Evolutionary conservation across 352 stramenopile genomes (phyloP), one percentile per base, ranked within the genome.

Genomic region (Globisporangium nodosum): DNA sequence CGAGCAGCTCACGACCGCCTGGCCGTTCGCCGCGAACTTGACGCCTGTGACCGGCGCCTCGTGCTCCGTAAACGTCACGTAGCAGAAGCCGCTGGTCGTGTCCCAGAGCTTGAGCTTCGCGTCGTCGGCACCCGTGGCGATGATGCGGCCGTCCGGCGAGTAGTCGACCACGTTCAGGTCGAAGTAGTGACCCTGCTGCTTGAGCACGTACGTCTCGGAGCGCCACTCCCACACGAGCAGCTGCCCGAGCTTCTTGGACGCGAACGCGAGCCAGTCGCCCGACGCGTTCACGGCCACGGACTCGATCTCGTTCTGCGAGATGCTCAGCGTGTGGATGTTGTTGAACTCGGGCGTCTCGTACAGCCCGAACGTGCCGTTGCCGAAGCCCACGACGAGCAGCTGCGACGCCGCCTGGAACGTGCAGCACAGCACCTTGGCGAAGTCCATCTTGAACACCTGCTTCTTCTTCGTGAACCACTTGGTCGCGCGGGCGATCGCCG

Each of bases 161-260:
- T 99, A 99, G 43, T 97, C 97, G 46, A 99, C 88, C 48, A 88
- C 78, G 64, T 98, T 98, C 62, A 99, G 87, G 61, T 98, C 96
- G 67, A 99, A 99, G 54, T 97, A 97, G 81, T 99, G 97, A 49
- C 97, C 97, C 64, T 99, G 96, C 74, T 99, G 98, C 74, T 99
- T 99, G 13, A 99, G 78, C 48, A 99, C 94, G 64, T 99, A 99
- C 21, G 96, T 99, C 84, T 99, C 98, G 0, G 92, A 98, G 58
- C 97, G 84, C 97, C 97, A 99, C 66, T 99, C 97, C 97, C 97
- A 99, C 37, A 99, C 97, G 18, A 99, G 79, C 30, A 99, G 72
- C 78, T 99, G 97, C n/a, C 98, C 96, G n/a, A 98, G 93, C 53
- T 96, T 94, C 42, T 96, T 90, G 56, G 92, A 99, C 15, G 94